These are phyloP conservation scores for Populus pruinosa DNA, from an alignment of 345 rosid genomes.

Conservation along the genomic window DNA sequence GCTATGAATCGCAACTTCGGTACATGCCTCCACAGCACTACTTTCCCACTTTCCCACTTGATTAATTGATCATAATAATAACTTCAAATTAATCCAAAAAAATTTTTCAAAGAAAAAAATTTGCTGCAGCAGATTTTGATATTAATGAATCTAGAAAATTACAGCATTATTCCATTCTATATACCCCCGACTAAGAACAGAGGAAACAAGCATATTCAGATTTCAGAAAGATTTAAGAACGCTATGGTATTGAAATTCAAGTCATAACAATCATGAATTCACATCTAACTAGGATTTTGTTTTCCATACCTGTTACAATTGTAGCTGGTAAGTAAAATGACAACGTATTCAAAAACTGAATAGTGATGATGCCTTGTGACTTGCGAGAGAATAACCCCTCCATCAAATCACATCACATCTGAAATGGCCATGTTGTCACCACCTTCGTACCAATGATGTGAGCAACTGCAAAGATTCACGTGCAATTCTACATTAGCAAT, in stretches of 20 bases:
- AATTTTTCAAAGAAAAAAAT: not conserved
- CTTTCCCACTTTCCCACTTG: not conserved
- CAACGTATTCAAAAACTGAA: not conserved
- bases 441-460: conserved; percentile 73
- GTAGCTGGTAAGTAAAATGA: not conserved
- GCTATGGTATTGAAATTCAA: not conserved
- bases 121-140: not conserved
- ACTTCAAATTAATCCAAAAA: not conserved
- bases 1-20: not conserved
- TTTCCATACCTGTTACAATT: conserved; percentile 5
- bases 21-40: not conserved
- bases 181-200: not conserved
- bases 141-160: not conserved
- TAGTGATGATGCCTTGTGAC: conserved; percentile 1
- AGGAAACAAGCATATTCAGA: not conserved
- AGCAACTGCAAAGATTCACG: conserved; percentile 64
- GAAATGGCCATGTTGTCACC: conserved; percentile 38
- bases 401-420: not conserved
- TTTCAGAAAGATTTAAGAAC: not conserved
- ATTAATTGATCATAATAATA: not conserved
- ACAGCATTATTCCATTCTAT: not conserved
- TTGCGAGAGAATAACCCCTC: not conserved
- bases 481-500: conserved; percentile 14
- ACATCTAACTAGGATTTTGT: not conserved
- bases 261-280: not conserved